Base-by-base conservation (phyloP, 352 stramenopile genomes). In the Blastocystis sp. region DNA sequence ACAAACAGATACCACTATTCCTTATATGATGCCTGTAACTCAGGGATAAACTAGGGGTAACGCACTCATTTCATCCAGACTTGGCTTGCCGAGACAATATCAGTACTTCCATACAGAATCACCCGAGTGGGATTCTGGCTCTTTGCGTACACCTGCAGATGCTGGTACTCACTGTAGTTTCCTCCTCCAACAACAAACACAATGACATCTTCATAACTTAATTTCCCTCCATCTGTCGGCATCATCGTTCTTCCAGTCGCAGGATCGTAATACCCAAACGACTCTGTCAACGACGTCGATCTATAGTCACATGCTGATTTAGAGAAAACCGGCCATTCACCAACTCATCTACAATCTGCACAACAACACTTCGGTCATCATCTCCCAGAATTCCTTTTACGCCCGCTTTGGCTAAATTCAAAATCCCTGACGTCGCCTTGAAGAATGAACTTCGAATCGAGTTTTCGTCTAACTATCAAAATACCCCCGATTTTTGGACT, bases 111-210 rank as follows among this genome's bases (percentile, higher is more conserved):
- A 76, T 88, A 88, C 47, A 88, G 45, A 26, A 88, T 50, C 26
- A 63, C 29, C 2, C 77, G 18, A 13, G 77, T 20, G 3, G 77
- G 62, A 43, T 76, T 79, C 66, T 88, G 77, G 39, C 66, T 76
- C 62, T 76, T 79, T 26, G 66, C 66, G 59, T 88, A 88, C 43
- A 59, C 34, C 82, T 95, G 93, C 87, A 96, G 92, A 90, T 96
- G 95, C 87, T 95, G 93, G 79, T 96, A 96, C 90, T 96, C 94
- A 26, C 91, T 91, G 91, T 96, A 96, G 90, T 92, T 95, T 53
- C 93, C 94, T 45, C 93, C 93, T 56, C 94, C 94, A 68, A 96
- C 92, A 53, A 95, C 91, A 91, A 96, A 96, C 23, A 94, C 92
- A 89, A 96, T 95, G 0, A 94, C 93, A 80, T 96, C 92, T 64